A percentile compares a stretch with the other conserved stretches of the same genome.
These are phyloP conservation scores for Aquilaria malaccensis DNA, from an alignment of 345 rosid species.

Conservation along the genomic window DNA sequence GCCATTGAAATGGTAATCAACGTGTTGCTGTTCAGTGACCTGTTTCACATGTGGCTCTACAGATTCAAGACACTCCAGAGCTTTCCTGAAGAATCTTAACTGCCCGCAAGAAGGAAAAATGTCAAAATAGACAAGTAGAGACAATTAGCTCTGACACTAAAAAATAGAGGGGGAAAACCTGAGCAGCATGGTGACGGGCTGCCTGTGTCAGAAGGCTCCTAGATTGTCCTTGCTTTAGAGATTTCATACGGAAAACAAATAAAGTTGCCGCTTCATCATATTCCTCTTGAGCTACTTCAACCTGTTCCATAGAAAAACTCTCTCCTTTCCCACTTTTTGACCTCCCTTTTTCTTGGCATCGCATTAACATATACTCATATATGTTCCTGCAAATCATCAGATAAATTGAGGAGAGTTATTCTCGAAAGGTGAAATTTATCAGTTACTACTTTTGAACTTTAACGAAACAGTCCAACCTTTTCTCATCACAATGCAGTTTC, in stretches of 20 bases:
- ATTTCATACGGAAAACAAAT: slow-evolving; percentile 83
- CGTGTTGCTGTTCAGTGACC: slow-evolving; percentile 67
- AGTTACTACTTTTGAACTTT: not conserved
- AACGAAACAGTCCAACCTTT: slow-evolving; percentile 46
- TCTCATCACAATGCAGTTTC: slow-evolving; percentile 92
- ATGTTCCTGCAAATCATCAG: slow-evolving; percentile 45
- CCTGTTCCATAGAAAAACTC: slow-evolving; percentile 50
- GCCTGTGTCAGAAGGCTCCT: slow-evolving; percentile 98
- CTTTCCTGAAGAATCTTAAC: slow-evolving; percentile 82
- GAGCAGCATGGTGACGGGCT: slow-evolving; percentile 97
- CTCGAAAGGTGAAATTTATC: slow-evolving; percentile 5
- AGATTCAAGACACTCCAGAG: slow-evolving; percentile 70
- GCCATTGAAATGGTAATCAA: slow-evolving; percentile 79
- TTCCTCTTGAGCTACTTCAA: slow-evolving; percentile 71
- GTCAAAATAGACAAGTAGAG: not conserved
- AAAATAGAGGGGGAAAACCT: slow-evolving; percentile 48
- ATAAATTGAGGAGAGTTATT: slow-evolving; percentile 12
- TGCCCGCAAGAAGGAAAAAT: slow-evolving; percentile 30
- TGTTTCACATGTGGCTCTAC: slow-evolving; percentile 70
- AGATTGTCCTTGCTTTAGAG: slow-evolving; percentile 91
- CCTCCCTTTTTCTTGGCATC: slow-evolving; percentile 67
- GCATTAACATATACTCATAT: slow-evolving; percentile 56
- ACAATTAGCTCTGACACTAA: not conserved
- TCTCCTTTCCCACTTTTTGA: slow-evolving; percentile 72
- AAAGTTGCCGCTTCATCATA: slow-evolving; percentile 85